A percentile compares a stretch with the other conserved stretches of the same genome.
These are phyloP conservation scores for Daedaleopsis sinensis DNA, from an alignment of 768 basidiomycete genomes.

Conservation along the genomic window DNA sequence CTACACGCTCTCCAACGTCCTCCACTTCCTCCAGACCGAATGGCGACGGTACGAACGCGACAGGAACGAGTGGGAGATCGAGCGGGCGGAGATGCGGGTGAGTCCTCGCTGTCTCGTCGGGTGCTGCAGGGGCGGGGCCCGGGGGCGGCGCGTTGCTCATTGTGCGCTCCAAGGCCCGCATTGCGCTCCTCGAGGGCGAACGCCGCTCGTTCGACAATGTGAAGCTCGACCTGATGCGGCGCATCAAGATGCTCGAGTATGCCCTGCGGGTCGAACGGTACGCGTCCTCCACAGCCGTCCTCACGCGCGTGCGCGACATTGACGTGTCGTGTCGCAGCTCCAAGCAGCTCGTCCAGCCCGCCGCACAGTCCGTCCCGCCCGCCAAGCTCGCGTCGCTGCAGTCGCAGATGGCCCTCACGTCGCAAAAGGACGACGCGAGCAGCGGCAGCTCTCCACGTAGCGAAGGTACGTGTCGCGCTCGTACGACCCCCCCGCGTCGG, in stretches of 20 bases:
- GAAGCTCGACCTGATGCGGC: slow-evolving; percentile 91
- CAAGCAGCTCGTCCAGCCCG: slow-evolving; percentile 72
- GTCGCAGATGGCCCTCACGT: slow-evolving; percentile 46
- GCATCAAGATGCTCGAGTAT: slow-evolving; percentile 99
- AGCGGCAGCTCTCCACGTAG: slow-evolving; percentile 84
- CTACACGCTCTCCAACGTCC: slow-evolving; percentile 89
- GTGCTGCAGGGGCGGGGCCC: slow-evolving; percentile 10
- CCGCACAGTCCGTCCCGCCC: slow-evolving; percentile 60
- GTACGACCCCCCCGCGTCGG: slow-evolving; percentile 12
- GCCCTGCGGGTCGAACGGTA: slow-evolving; percentile 96
- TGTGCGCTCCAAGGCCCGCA: slow-evolving; percentile 71
- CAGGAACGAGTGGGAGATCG: slow-evolving; percentile 99
- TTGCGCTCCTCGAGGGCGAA: slow-evolving; percentile 96
- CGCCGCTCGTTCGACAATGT: slow-evolving; percentile 96
- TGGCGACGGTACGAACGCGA: slow-evolving; percentile 98
- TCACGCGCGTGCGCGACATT: slow-evolving; percentile 28
- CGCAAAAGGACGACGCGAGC: slow-evolving; percentile 76
- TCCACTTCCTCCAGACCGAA: slow-evolving; percentile 98
- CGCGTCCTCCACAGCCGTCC: slow-evolving; percentile 32
- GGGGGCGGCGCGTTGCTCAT: slow-evolving; percentile 28
- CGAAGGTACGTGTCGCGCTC: slow-evolving; percentile 56
- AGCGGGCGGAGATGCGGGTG: slow-evolving; percentile 98
- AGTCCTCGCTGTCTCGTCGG: slow-evolving; percentile 35
- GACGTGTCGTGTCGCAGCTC: slow-evolving; percentile 57
- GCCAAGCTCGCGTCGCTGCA: slow-evolving; percentile 69